Conservation (phyloP, 306 rosid genomes). For the Gynostemma pentaphyllum region DNA sequence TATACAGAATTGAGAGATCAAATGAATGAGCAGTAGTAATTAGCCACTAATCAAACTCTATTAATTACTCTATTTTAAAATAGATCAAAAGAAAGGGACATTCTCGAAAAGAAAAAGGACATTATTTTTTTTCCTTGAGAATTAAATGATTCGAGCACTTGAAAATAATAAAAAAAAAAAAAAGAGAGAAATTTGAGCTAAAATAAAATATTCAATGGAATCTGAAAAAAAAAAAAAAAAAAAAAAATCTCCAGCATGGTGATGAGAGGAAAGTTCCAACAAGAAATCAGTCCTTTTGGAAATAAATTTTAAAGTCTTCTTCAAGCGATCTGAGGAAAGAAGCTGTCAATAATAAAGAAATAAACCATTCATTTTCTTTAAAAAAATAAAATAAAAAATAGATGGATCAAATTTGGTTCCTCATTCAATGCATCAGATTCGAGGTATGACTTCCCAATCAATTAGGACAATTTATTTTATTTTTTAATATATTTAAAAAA, state of each 20-base stretch:
- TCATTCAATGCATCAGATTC: constrained; percentile 14
- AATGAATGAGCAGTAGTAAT: too few species aligned
- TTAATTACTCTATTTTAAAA: too few species aligned
- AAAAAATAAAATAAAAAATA: neutral
- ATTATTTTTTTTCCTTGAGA: neutral
- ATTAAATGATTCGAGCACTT: neutral
- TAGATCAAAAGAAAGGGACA: neutral
- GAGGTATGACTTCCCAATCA: constrained; percentile 13
- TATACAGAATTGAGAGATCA: too few species aligned
- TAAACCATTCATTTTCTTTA: neutral
- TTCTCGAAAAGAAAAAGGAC: too few species aligned
- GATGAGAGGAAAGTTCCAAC: constrained; percentile 9
- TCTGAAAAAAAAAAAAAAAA: neutral
- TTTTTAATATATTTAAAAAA: neutral
- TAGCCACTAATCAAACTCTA: too few species aligned
- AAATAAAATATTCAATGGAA: neutral
- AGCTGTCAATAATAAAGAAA: too few species aligned
- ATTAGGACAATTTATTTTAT: neutral
- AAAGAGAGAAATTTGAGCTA: neutral
- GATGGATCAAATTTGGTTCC: constrained; percentile 2
- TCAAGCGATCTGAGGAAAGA: too few species aligned
- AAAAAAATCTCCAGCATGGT: neutral
- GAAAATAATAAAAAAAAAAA: neutral
- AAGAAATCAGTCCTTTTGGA: neutral
- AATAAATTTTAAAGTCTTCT: neutral